Conservation (phyloP, 257 asterid species). For the Solanum rostratum region DNA sequence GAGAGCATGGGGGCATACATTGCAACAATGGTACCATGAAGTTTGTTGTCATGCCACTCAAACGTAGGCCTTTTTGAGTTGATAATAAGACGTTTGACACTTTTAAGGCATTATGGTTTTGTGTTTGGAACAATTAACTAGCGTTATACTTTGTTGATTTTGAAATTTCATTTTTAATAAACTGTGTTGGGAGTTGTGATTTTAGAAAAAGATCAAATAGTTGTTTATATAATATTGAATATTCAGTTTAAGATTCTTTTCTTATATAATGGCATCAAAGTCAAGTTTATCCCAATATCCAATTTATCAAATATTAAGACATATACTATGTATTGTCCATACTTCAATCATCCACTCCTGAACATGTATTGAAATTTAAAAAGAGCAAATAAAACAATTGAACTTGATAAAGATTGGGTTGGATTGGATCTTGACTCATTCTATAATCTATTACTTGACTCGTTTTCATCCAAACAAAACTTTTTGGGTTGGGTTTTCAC, state of each 20-base stretch:
- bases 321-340: background rate
- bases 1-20: constrained; percentile 46
- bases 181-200: background rate
- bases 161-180: background rate
- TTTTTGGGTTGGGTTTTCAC: no score
- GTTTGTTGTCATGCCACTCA: constrained; percentile 50
- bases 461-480: no score
- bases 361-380: no score
- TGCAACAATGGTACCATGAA: constrained; percentile 72
- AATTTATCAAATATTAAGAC: background rate
- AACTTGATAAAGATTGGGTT: no score
- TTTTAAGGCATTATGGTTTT: background rate
- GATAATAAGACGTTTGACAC: background rate
- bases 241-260: no score
- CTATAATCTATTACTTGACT: no score
- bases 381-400: no score
- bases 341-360: no score
- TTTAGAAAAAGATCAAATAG: background rate
- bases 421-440: no score
- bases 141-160: background rate
- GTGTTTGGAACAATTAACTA: background rate
- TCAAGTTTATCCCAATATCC: background rate
- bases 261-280: background rate
- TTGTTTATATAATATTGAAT: no score
- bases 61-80: constrained; percentile 19